Conservation (phyloP, 2,329 filamentous ascomycete genomes). For the Metarhizium brunneum region DNA sequence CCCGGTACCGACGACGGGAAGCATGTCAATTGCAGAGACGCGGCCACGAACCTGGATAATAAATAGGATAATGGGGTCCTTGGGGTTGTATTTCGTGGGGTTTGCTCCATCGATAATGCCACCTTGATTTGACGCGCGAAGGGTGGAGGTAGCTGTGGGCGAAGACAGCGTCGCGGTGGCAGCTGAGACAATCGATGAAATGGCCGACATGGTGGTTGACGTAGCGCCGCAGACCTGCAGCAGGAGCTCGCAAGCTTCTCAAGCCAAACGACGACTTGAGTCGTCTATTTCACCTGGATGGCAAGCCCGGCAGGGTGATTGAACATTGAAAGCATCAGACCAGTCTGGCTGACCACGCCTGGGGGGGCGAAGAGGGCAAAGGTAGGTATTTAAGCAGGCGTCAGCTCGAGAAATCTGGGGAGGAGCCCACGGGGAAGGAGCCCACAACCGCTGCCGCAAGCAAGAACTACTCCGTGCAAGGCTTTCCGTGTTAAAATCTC, state of each 20-base stretch:
- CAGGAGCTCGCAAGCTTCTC: background rate
- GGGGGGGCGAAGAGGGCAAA: background rate
- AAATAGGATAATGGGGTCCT: slow-evolving; percentile 65
- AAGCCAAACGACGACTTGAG: background rate
- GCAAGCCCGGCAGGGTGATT: background rate
- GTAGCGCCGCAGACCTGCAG: background rate
- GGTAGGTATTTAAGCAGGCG: background rate
- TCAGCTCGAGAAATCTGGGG: background rate
- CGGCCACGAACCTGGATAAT: slow-evolving; percentile 53
- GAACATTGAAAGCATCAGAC: background rate
- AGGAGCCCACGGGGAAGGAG: no score
- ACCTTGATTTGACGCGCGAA: slow-evolving; percentile 30
- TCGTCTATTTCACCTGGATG: background rate
- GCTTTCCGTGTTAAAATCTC: no score
- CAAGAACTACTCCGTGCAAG: no score
- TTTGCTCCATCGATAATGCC: slow-evolving; percentile 65
- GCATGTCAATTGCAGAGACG: background rate
- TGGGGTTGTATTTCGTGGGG: slow-evolving; percentile 58
- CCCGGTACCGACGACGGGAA: background rate
- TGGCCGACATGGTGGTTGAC: slow-evolving; percentile 4
- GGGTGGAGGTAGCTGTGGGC: slow-evolving; percentile 18
- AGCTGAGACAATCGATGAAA: slow-evolving; percentile 10
- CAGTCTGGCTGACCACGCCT: background rate
- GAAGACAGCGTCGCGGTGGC: slow-evolving; percentile 16
- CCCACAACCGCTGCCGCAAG: no score